Base-by-base conservation (phyloP, 2,329 filamentous ascomycete genomes). In the Calonectria naviculata region DNA sequence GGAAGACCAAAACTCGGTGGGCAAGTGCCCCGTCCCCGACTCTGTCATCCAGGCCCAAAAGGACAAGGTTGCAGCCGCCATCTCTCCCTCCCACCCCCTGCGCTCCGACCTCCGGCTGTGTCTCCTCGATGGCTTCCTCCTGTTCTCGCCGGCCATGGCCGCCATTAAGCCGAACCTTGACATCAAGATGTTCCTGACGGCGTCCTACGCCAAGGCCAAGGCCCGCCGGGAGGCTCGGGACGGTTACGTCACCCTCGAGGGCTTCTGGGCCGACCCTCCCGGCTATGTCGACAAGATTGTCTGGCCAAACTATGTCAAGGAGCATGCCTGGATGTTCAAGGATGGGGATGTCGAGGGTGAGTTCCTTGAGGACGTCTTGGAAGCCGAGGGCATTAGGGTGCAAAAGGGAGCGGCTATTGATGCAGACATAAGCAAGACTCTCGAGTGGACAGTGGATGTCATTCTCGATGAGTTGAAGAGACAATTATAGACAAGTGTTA, bases 241-340 rank as follows among this genome's bases (percentile, higher is more conserved):
- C 75, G 94, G 94, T 13, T 97, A 97, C 81, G 93, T 95, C 34
- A 96, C 94, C 4, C 83, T 93, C 6, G 91, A 98, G 79, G 96
- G 95, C 31, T 99, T 98, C 85, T 99, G 97, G 97, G 89, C 92
- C 68, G 97, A 99, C 82, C 97, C 97, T 0, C 95, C 95, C 0
- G 95, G 94, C 0, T 99, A 98, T 81, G 95, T 98, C 42, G 95
- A 98, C 81, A 90, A 93, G 80, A 89, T 99, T 66, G 97, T 99
- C 5, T 99, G 97, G 97, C 96, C 96, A 4, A 96, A 97, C 78
- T 98, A 98, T 82, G 94, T 93, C 4, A 87, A 89, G 65, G 91
- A 95, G 77, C 95, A 98, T 84, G 86, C 86, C 26, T 97, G 94
- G 88, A 85, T 99, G 81, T 97, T 98, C 80, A 83, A 92, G 74